Evolutionary conservation across 768 basidiomycete species (phyloP), one percentile per base, ranked within the genome.

Genomic region (Rickenella mellea): DNA sequence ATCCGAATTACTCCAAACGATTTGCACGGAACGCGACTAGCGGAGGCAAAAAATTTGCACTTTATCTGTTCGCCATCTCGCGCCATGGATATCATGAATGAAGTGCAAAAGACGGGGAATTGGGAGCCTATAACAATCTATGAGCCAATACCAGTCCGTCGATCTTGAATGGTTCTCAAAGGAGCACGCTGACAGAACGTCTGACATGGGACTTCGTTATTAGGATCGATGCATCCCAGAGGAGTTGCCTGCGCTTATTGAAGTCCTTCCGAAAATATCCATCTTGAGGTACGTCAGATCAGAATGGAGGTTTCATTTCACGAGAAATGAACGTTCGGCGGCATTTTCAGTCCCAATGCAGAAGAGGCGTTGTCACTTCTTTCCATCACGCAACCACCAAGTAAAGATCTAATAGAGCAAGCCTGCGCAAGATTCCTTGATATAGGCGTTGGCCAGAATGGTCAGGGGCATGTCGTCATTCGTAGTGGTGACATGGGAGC

Each of bases 51-150:
- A 14, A 69, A 67, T 15, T 53, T 94, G 31, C 91, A 96, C 59
- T 90, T 90, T 51, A 79, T 91, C 17, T 93, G 89, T 55, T 88
- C 88, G 3, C 89, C 91, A 0, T 56, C 65, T 1, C 73, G 91
- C 31, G 86, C 87, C 4, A 57, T 65, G 11, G 63, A 64, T 4
- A 82, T 93, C 44, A 64, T 86, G 47, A 68, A 72, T 27, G 81
- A 92, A 56, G 69, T 83, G 10, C 55, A 64, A 3, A 55, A 66
- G 39, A 58, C 74, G 9, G 55, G 64, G 3, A 68, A 54, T 8
- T 90, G 89, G 86, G 52, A 62, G 6, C 83, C 90, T 4, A 63
- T 64, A 33, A 70, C 75, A 1, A 76, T 92, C 31, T 94, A 81
- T 50, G 90, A 93, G 61, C 91, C 91, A 1, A 84, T 91, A 48